A percentile compares a stretch with the other conserved stretches of the same genome.
Evolutionary conservation across 306 rosid genomes (phyloP).

Genomic region (Trichosanthes cucumerina): DNA sequence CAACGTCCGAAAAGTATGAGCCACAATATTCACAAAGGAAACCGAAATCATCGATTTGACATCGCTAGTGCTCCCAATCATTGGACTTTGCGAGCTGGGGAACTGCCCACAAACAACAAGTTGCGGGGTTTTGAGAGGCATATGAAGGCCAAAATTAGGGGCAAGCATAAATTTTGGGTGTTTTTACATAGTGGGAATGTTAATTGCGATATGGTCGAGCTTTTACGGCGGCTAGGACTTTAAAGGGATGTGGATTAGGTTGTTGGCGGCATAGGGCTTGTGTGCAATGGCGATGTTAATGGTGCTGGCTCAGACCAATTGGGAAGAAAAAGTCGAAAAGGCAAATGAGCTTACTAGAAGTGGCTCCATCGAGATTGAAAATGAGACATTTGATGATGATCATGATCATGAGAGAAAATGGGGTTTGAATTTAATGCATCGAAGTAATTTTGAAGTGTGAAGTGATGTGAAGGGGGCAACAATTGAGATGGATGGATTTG

Average conservation of each 20-base stretch:
- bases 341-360: constrained; percentile 51
- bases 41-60: constrained; percentile 55
- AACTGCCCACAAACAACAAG: constrained; percentile 87
- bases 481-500: not conserved
- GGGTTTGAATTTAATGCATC: not conserved
- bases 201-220: constrained; percentile 58
- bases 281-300: constrained; percentile 64
- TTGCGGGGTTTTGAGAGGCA: constrained; percentile 81
- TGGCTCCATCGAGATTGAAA: not conserved
- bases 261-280: constrained; percentile 64
- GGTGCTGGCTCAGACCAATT: constrained; percentile 54
- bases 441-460: not conserved
- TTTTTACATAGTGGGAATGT: constrained; percentile 86
- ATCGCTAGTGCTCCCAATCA: constrained; percentile 55
- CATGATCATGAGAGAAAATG: not conserved
- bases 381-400: not conserved
- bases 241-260: constrained; percentile 75
- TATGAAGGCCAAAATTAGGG: constrained; percentile 72
- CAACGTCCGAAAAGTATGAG: constrained; percentile 57
- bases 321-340: constrained; percentile 54
- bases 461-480: not conserved
- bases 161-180: constrained; percentile 76
- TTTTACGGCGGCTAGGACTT: constrained; percentile 65
- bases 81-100: constrained; percentile 82
- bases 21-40: constrained; percentile 67